These are phyloP conservation scores for Talaromyces sp. DNA, from an alignment of 2,329 filamentous ascomycete species.

Conservation along the genomic window DNA sequence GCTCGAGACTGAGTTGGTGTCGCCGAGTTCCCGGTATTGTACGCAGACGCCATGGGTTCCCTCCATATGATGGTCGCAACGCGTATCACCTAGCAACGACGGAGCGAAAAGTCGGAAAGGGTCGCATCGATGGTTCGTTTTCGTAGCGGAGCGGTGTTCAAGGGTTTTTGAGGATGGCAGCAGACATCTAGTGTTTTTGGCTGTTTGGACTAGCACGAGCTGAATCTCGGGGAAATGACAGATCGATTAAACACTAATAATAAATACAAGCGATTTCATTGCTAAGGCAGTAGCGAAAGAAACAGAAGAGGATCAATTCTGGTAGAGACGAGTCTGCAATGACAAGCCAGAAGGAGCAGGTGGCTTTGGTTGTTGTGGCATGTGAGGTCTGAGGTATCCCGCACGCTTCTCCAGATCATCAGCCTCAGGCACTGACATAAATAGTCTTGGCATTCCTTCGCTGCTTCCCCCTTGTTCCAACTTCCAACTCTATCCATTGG, in stretches of 20 bases:
- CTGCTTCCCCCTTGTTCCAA: background rate
- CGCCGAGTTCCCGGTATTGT: conserved; percentile 41
- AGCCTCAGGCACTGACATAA: background rate
- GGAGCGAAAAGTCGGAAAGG: conserved; percentile 22
- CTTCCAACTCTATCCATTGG: background rate
- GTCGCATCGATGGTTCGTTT: conserved; percentile 29
- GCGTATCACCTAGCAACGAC: conserved; percentile 36
- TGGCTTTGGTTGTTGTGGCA: conserved; percentile 4
- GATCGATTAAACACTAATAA: background rate
- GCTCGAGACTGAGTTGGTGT: conserved; percentile 41
- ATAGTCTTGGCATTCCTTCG: conserved; percentile 7
- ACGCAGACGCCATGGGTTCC: conserved; percentile 46
- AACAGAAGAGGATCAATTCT: background rate
- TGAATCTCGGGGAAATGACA: background rate
- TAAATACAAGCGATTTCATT: background rate
- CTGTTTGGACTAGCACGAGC: background rate
- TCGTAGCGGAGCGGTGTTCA: background rate
- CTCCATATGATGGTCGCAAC: conserved; percentile 22
- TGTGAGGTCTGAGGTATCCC: conserved; percentile 1
- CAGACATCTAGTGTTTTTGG: background rate
- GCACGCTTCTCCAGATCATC: conserved; percentile 1
- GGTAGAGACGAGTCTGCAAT: background rate
- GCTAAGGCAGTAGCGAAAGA: background rate
- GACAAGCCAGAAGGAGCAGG: background rate
- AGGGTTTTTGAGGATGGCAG: background rate